Base-by-base conservation (phyloP, 495 filamentous ascomycete genomes). In the Cenococcum geophilum region DNA sequence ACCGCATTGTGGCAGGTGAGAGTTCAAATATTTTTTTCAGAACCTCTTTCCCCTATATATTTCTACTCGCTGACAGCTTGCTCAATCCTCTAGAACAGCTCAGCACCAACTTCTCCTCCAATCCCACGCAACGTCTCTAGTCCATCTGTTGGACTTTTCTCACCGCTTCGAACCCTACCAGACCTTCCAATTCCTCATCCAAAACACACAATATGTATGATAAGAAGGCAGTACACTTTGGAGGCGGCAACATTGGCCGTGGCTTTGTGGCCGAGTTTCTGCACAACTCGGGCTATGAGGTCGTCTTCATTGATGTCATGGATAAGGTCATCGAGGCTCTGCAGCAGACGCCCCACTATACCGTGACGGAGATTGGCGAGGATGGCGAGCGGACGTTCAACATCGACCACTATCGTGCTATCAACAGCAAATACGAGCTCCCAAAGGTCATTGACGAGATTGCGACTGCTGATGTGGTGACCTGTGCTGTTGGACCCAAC, bases 401-500 rank as follows among this genome's bases (percentile, higher is more conserved):
- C 68, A 93, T 95, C 76, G 88, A 89, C 74, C 91, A 95, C 76
- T 95, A 92, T 79, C 88, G 91, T 48, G 93, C 93, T 74, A 90
- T 97, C 81, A 95, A 96, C 82, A 90, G 88, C 74, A 89, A 87
- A 77, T 85, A 84, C 60, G 76, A 97, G 62, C 86, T 92, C 75
- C 72, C 74, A 55, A 88, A 91, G 57, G 83, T 95, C 49, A 76
- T 96, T 61, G 73, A 88, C 55, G 92, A 95, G 73, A 95, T 97
- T 63, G 79, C 86, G 22, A 85, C 84, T 35, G 93, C 93, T 43
- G 89, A 95, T 58, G 75, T 95, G 23, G 89, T 98, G 58, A 98
- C 93, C 59, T 97, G 95, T 72, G 93, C 93, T 48, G 93, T 98
- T 61, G 95, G 95, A 60, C 93, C 93, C 64, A 89, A 90, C 72